A percentile compares a stretch with the other conserved stretches of the same genome.
Evolutionary conservation across 176 grass and related monocot species (phyloP).

Genomic region (Lolium rigidum): DNA sequence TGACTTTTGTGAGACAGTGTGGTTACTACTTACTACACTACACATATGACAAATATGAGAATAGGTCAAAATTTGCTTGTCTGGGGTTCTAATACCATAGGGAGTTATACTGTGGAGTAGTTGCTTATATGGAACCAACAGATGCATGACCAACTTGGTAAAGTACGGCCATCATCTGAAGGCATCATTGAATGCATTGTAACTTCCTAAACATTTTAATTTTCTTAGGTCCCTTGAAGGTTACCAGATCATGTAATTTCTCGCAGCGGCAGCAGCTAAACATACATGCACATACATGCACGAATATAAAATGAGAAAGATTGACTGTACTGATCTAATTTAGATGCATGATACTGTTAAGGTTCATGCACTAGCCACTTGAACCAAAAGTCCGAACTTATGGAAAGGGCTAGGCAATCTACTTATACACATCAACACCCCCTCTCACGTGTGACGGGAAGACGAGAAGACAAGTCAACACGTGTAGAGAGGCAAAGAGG

Average conservation of each 20-base stretch:
- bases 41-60: constrained; percentile 23
- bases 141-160: not conserved
- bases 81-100: not conserved
- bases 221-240: not conserved
- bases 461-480: too few relatives aligned
- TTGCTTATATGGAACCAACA: not conserved
- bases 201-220: not conserved
- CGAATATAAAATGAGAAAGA: not conserved
- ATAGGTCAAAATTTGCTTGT: not conserved
- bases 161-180: not conserved
- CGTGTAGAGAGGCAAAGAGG: too few relatives aligned
- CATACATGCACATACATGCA: not conserved
- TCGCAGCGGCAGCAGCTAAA: not conserved
- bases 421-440: too few relatives aligned
- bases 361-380: too few relatives aligned
- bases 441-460: too few relatives aligned
- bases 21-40: not conserved
- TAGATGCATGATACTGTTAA: constrained; percentile 1
- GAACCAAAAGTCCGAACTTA: too few relatives aligned
- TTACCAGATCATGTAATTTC: not conserved
- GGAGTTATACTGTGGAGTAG: not conserved
- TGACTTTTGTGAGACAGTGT: constrained; percentile 3
- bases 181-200: not conserved
- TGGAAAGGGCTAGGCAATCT: too few relatives aligned
- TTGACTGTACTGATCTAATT: not conserved